Evolutionary conservation across 768 basidiomycete genomes (phyloP), one percentile per base, ranked within the genome.

Genomic region (Boletus sensibilis): DNA sequence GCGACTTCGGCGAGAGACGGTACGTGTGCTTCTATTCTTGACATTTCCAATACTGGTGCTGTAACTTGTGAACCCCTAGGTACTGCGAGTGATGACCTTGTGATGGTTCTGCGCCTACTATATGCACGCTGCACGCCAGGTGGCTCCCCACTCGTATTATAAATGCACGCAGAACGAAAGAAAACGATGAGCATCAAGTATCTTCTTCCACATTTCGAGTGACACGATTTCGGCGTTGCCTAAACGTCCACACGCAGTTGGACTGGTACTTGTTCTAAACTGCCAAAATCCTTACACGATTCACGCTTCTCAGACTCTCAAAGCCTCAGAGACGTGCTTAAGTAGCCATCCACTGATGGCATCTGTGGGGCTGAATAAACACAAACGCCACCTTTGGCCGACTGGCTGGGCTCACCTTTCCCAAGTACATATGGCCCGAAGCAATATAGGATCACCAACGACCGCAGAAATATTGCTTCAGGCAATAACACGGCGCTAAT

Each of bases 1-100:
- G 94, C n/a, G 94, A 98, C 70, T 98, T 98, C 70, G 94, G 94
- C 50, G 94, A 96, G 70, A 77, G 92, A 68, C 86, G 92, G 90
- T 88, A 64, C 58, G 74, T 38, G 14, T 38, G 14, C 18, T 37
- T 14, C 4, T 38, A 27, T 20, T 40, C 20, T 6, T 27, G 35
- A 11, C 7, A 11, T 16, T 14, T 12, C 20, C 0, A 10, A 21
- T 11, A 12, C 25, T 10, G 12, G 20, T 49, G 0, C 16, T 25
- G 4, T 49, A 23, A 46, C 29, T 44, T 20, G 46, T 38, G 33
- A 33, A 41, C 9, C 18, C 23, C 14, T 35, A 68, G 68, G 51
- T 68, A 68, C 20, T 68, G 68, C 39, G 52, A 68, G 45, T 68
- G 35, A 64, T 20, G 18, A 27, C 27, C 10, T 27, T 35, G 33